Base-by-base conservation (phyloP, 2,329 filamentous ascomycete species). In the Tolypocladium amazonense region DNA sequence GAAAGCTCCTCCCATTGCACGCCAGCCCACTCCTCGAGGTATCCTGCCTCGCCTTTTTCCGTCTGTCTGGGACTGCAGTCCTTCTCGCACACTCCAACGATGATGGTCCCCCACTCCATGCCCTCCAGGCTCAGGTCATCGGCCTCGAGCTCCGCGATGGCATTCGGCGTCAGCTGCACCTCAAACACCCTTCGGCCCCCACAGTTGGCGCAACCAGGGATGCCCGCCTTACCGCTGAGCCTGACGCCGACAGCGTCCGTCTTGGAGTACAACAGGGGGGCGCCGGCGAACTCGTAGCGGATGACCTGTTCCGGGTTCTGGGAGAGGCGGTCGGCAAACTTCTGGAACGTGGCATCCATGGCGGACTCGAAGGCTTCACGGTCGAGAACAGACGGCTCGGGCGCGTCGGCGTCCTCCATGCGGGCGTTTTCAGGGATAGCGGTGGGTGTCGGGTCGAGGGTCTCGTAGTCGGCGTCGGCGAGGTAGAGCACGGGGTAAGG, bases 101-200 rank as follows among this genome's bases (percentile, higher is more conserved):
- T 85, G 11, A 99, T 82, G 0, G 92, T 97, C 0, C 93, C 93
- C 94, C 94, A 99, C 69, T 99, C 94, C 94, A 99, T 99, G 0
- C 92, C 94, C 78, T 96, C 81, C 25, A 88, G 68, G 45, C 82
- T 83, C 65, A 86, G 72, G 60, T 88, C 86, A 50, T 92, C 89
- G 2, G 82, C 86, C 77, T 97, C 94, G 58, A 97, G 78, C 78
- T 95, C 89, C 37, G 86, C 85, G 67, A 99, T 99, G 3, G 92
- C 88, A 70, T 96, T 89, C 47, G 94, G 94, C 65, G 88, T 92
- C 64, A 99, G 78, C 79, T 99, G 94, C 61, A 96, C 80, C 79
- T 99, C 94, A 71, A 97, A 97, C 18, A 88, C 85, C 63, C 93
- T 84, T 56, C 82, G 79, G 0, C 81, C 83, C 11, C 89, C 88